phyloP scores from a whole-genome alignment of 78 protist genomes.

The Anaeramoeba ignava region DNA sequence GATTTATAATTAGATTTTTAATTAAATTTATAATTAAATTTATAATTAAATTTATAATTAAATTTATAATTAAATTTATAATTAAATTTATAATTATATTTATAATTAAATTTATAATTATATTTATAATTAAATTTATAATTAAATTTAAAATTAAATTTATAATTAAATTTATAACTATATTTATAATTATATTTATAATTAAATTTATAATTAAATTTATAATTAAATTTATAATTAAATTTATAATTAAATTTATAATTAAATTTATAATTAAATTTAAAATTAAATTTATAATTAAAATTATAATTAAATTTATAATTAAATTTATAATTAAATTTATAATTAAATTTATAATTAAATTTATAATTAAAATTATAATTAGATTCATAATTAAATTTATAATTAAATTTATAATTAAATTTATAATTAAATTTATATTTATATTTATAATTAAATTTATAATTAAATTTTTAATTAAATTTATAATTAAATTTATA shows the following conservation, averaged over 20 bases:
- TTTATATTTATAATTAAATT: conserved; percentile 2
- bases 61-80: not conserved
- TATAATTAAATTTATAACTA: too few species aligned
- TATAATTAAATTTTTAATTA: not conserved
- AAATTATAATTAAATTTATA: too few species aligned
- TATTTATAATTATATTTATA: not conserved
- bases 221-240: not conserved
- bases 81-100: not conserved
- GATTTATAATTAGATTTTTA: not conserved
- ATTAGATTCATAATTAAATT: not conserved
- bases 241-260: not conserved
- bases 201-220: not conserved
- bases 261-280: not conserved
- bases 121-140: not conserved
- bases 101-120: not conserved
- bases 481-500: not conserved
- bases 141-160: not conserved
- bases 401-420: not conserved
- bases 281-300: too few species aligned
- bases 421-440: not conserved
- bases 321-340: too few species aligned
- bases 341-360: not conserved
- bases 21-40: not conserved
- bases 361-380: not conserved
- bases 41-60: not conserved